Conservation (phyloP, 176 grass and related monocot genomes). For the Tuctoria greenei region DNA sequence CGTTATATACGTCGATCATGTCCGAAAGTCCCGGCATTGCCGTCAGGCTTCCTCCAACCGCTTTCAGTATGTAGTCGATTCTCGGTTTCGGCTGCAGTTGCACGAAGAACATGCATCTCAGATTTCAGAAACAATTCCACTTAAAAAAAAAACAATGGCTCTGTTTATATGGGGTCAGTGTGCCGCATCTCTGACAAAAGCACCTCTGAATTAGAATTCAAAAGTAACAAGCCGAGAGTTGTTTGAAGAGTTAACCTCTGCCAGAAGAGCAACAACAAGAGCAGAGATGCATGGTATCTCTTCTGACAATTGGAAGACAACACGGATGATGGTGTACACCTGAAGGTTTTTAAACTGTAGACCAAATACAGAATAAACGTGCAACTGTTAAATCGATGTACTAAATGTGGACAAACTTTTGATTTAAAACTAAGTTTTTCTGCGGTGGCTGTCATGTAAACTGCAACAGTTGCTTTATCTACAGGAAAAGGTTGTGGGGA, state of each 20-base stretch:
- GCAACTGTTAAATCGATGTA: background rate
- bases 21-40: slow-evolving; percentile 93
- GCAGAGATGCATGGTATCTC: slow-evolving; percentile 97
- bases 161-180: background rate
- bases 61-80: slow-evolving; percentile 92
- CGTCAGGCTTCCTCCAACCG: slow-evolving; percentile 93
- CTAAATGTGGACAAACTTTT: background rate
- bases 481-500: background rate
- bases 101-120: slow-evolving; percentile 10
- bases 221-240: background rate
- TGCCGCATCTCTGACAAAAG: background rate
- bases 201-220: background rate
- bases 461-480: background rate
- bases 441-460: background rate
- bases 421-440: background rate
- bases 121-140: background rate
- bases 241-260: slow-evolving; percentile 50
- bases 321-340: slow-evolving; percentile 86
- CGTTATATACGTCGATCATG: slow-evolving; percentile 77
- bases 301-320: slow-evolving; percentile 91
- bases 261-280: slow-evolving; percentile 88
- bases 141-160: background rate
- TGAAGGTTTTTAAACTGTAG: slow-evolving; percentile 91
- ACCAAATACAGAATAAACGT: slow-evolving; percentile 22
- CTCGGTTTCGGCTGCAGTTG: slow-evolving; percentile 76